Evolutionary conservation across 2,329 filamentous ascomycete species (phyloP).

Genomic region (Penicillium occitanis): DNA sequence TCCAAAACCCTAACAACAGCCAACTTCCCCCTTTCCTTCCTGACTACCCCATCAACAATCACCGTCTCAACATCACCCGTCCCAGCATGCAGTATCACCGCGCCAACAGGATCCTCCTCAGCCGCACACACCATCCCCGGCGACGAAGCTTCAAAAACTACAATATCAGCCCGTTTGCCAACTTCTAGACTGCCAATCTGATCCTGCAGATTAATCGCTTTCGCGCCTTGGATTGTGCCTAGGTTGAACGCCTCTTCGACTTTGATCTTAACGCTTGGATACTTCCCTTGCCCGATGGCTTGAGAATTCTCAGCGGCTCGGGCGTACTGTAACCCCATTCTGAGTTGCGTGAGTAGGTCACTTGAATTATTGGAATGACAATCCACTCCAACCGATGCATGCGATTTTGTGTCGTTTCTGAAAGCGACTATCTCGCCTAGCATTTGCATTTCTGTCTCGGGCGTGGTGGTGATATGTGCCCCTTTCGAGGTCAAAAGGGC

Average conservation of each 20-base stretch:
- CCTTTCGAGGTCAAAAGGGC: background rate
- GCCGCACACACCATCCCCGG: conserved; percentile 31
- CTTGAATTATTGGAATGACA: conserved; percentile 6
- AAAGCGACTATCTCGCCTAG: conserved; percentile 1
- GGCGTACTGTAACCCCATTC: background rate
- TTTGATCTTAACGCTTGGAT: background rate
- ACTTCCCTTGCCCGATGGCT: background rate
- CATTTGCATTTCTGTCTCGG: conserved; percentile 17
- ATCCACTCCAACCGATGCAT: conserved; percentile 4
- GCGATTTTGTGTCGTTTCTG: background rate
- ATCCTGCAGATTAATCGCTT: conserved; percentile 29
- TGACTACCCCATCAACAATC: conserved; percentile 30
- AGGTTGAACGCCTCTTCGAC: conserved; percentile 22
- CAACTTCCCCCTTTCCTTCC: background rate
- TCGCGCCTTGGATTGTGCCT: conserved; percentile 34
- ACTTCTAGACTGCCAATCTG: conserved; percentile 30
- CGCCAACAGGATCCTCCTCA: conserved; percentile 31
- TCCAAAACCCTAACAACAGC: background rate
- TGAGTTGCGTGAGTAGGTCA: conserved; percentile 3
- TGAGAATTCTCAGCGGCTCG: background rate
- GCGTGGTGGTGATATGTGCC: conserved; percentile 3
- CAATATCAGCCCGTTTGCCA: conserved; percentile 33
- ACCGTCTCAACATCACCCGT: conserved; percentile 31
- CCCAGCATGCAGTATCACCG: conserved; percentile 32
- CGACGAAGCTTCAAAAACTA: conserved; percentile 31